These are phyloP conservation scores for Dendrothele bispora DNA, from an alignment of 768 basidiomycete species.

Conservation along the genomic window DNA sequence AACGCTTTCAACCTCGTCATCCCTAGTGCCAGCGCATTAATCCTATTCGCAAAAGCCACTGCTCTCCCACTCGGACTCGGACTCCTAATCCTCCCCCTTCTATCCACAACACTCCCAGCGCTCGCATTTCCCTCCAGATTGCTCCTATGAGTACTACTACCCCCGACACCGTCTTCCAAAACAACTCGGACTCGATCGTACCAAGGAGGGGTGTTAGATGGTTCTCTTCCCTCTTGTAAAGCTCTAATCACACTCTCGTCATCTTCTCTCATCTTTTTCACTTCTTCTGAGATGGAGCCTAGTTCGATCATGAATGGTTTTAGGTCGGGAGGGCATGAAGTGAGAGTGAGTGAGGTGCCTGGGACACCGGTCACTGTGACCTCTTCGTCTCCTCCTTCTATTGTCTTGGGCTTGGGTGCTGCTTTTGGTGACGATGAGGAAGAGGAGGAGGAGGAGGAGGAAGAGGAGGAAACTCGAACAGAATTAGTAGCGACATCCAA, in stretches of 20 bases:
- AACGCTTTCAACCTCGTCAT: slow-evolving; percentile 75
- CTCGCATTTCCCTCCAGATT: slow-evolving; percentile 29
- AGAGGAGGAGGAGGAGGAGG: no score
- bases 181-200: slow-evolving; percentile 61
- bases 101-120: no score
- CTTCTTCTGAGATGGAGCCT: slow-evolving; percentile 49
- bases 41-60: slow-evolving; percentile 72
- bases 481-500: slow-evolving; percentile 61
- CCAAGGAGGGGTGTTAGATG: slow-evolving; percentile 38
- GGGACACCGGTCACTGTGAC: slow-evolving; percentile 59
- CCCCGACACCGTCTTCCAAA: slow-evolving; percentile 60
- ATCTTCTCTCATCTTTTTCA: slow-evolving; percentile 48
- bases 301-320: slow-evolving; percentile 74
- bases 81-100: no score
- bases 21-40: slow-evolving; percentile 70
- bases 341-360: slow-evolving; percentile 54
- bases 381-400: no score
- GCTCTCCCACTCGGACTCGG: slow-evolving; percentile 67
- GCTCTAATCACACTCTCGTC: slow-evolving; percentile 61
- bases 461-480: no score
- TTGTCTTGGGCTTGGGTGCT: no score
- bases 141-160: slow-evolving; percentile 22
- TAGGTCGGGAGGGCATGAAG: slow-evolving; percentile 61
- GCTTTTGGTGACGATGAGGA: no score
- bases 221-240: slow-evolving; percentile 30